These are phyloP conservation scores for Epichloe aotearoae DNA, from an alignment of 2,329 filamentous ascomycete genomes.

Conservation along the genomic window DNA sequence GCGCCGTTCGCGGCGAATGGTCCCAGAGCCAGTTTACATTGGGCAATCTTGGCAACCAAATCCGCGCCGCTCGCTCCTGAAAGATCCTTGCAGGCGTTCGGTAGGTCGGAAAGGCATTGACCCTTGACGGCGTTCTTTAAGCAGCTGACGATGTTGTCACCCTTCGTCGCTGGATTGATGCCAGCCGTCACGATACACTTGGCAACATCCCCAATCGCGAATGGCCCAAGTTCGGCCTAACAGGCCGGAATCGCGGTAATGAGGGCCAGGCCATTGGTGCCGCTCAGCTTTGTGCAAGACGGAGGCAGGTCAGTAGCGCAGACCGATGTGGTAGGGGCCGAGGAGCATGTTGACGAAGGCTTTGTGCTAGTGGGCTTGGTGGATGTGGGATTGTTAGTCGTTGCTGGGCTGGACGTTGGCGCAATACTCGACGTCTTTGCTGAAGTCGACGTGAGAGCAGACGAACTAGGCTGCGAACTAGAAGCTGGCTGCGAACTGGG, in stretches of 20 bases:
- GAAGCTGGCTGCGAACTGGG: not conserved
- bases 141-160: not conserved
- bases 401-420: not conserved
- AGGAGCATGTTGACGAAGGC: not conserved
- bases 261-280: not conserved
- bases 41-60: not conserved
- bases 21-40: constrained; percentile 1
- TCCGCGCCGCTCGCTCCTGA: not conserved
- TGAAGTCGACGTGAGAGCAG: not conserved
- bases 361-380: not conserved
- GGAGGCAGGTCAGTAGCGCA: constrained; percentile 3
- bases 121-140: not conserved
- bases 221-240: not conserved
- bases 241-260: not conserved
- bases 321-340: not conserved
- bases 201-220: not conserved
- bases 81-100: not conserved
- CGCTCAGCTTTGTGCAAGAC: not conserved
- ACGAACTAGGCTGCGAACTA: not conserved
- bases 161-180: not conserved
- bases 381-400: not conserved
- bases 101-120: not conserved
- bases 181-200: not conserved
- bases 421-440: not conserved
- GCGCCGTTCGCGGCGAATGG: not conserved